A percentile compares a stretch with the other conserved stretches of the same genome.
Evolutionary conservation across 352 stramenopile species (phyloP).

Genomic region (Phytophthora macrochlamydospora): DNA sequence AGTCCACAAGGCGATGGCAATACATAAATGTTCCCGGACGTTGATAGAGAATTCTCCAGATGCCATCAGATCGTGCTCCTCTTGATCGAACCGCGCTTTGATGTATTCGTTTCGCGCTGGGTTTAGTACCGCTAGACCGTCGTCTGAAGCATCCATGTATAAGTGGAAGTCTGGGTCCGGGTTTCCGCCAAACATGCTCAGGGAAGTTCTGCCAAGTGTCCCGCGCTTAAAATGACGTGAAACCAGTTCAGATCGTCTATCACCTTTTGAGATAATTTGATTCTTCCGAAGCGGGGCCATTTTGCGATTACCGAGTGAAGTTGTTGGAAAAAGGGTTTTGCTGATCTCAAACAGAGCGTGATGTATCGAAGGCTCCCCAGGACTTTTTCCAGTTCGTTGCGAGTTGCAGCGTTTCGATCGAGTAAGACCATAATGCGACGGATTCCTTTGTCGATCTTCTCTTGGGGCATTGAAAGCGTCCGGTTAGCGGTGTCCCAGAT

Average conservation of each 20-base stretch:
- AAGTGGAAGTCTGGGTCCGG: not conserved
- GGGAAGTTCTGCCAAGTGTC: not conserved
- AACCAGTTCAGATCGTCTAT: not conserved
- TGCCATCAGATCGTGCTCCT: not conserved
- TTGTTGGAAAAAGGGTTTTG: conserved; percentile 10
- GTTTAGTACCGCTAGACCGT: not conserved
- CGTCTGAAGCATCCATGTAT: conserved; percentile 12
- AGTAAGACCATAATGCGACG: not conserved
- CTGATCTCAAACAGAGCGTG: conserved; percentile 7
- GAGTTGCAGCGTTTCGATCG: not conserved
- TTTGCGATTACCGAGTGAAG: not conserved
- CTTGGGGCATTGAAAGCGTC: conserved; percentile 6
- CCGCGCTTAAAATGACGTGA: not conserved
- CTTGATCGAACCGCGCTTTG: not conserved
- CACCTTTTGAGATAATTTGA: not conserved
- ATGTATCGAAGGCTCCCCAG: conserved; percentile 25
- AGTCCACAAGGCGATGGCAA: not conserved
- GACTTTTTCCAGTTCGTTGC: conserved; percentile 2
- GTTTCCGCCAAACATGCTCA: not conserved
- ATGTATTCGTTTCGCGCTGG: conserved; percentile 1
- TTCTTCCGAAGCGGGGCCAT: not conserved
- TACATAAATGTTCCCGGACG: conserved; percentile 3
- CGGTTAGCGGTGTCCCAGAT: not conserved
- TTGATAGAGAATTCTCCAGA: conserved; percentile 1
- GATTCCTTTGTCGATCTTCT: conserved; percentile 16